These are phyloP conservation scores for Marchantia polymorpha DNA, from an alignment of 225 moss, liverwort and hornwort genomes.

Conservation along the genomic window DNA sequence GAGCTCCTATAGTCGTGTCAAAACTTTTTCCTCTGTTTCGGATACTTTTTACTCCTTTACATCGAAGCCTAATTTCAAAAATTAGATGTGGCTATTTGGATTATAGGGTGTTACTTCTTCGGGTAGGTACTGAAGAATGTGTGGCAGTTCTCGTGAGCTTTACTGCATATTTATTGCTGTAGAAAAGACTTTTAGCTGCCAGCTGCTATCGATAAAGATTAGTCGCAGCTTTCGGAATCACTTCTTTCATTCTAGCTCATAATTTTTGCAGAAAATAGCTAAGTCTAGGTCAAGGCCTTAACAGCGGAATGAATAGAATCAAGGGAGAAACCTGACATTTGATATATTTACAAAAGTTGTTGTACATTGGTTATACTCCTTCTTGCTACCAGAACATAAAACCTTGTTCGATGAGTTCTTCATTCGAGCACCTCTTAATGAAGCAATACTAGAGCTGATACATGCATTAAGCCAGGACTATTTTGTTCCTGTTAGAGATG, in stretches of 20 bases:
- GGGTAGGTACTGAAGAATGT: no score
- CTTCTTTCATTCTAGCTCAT: background rate
- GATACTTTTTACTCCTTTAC: no score
- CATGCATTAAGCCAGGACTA: constrained; percentile 44
- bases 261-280: background rate
- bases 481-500: constrained; percentile 24
- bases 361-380: constrained; percentile 87
- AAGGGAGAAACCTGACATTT: background rate
- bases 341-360: constrained; percentile 58
- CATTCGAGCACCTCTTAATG: constrained; percentile 51
- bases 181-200: no score
- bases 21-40: no score
- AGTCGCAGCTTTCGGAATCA: no score
- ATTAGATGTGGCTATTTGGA: no score
- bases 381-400: constrained; percentile 47
- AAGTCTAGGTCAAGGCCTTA: background rate
- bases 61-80: no score
- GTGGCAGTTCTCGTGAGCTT: no score
- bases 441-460: constrained; percentile 55
- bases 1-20: no score
- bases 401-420: constrained; percentile 83
- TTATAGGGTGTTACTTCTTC: no score
- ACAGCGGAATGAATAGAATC: background rate
- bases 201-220: no score
- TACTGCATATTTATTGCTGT: no score